Evolutionary conservation across 257 asterid genomes (phyloP).

Genomic region (Solanum tarijense): DNA sequence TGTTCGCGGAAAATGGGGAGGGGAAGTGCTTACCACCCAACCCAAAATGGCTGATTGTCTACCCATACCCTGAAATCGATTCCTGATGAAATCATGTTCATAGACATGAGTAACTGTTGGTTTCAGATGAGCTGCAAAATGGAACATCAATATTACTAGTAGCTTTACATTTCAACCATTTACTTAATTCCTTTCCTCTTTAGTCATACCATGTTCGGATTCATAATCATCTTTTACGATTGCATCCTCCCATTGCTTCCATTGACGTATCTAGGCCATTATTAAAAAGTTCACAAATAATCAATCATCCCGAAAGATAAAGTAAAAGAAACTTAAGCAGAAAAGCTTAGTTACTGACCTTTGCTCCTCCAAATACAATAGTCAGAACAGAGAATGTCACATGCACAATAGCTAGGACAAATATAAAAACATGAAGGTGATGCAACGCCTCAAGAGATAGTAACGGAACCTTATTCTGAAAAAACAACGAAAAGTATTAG

Average conservation of each 20-base stretch:
- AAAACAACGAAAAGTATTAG: not conserved
- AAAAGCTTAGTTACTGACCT: slow-evolving; percentile 22
- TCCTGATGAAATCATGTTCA: slow-evolving; percentile 68
- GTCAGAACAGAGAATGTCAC: slow-evolving; percentile 58
- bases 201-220: slow-evolving; percentile 23
- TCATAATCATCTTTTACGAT: slow-evolving; percentile 16
- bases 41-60: slow-evolving; percentile 31
- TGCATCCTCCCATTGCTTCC: slow-evolving; percentile 48
- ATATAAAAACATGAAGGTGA: slow-evolving; percentile 72
- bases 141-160: not conserved
- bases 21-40: slow-evolving; percentile 56
- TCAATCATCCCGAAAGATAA: not conserved
- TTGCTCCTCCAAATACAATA: slow-evolving; percentile 47
- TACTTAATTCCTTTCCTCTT: not conserved
- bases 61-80: slow-evolving; percentile 53
- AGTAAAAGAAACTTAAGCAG: not conserved
- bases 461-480: slow-evolving; percentile 50
- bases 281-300: not conserved
- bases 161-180: not conserved
- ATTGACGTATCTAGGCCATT: slow-evolving; percentile 28
- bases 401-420: slow-evolving; percentile 61
- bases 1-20: not conserved
- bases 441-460: slow-evolving; percentile 53
- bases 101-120: slow-evolving; percentile 50
- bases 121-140: slow-evolving; percentile 36